Base-by-base conservation (phyloP, 352 stramenopile species). In the Globisporangium mamillatum region DNA sequence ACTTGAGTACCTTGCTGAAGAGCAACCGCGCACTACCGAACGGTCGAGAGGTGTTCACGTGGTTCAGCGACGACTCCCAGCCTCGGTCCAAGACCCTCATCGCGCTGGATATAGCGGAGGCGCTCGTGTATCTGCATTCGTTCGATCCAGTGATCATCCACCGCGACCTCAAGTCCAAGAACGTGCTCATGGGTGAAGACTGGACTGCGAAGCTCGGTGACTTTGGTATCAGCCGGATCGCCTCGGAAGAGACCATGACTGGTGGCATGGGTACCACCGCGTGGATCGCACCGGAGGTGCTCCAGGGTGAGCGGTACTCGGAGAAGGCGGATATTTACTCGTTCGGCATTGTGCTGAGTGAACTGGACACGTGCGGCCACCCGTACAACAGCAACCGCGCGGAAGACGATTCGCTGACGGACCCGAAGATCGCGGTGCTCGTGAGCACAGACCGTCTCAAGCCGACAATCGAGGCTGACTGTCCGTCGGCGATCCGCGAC, bases 121-220 rank as follows among this genome's bases (percentile, higher is more conserved):
- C 32, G 9, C 32, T 38, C 4, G 32, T 38, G 32, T 38, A 38
- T 8, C 32, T 38, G 32, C 32, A 38, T 7, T 38, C 32, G 4
- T 38, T 38, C 8, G 32, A 38, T 38, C 32, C 32, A 10, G 32
- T 38, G 14, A 92, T 93, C 64, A 92, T 94, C 63, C 86, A 94
- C 57, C 80, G 86, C 38, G 86, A 93, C 36, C 75, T 93, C 44
- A 93, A 93, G 78, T 77, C 76, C 3, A 91, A 86, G 77, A 94
- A 94, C 55, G 81, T 94, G 32, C 32, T 38, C 32, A 38, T 38
- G 32, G 32, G 32, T 7, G 32, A 38, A 38, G 32, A 38, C 32
- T 38, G 32, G 32, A 38, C 32, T 7, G 78, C 82, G 3, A 90
- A 90, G 67, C 44, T 90, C 14, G 75, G 67, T 4, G 82, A 88